Evolutionary conservation across 2,329 filamentous ascomycete species (phyloP).

Genomic region (Colletotrichum gigasporum): DNA sequence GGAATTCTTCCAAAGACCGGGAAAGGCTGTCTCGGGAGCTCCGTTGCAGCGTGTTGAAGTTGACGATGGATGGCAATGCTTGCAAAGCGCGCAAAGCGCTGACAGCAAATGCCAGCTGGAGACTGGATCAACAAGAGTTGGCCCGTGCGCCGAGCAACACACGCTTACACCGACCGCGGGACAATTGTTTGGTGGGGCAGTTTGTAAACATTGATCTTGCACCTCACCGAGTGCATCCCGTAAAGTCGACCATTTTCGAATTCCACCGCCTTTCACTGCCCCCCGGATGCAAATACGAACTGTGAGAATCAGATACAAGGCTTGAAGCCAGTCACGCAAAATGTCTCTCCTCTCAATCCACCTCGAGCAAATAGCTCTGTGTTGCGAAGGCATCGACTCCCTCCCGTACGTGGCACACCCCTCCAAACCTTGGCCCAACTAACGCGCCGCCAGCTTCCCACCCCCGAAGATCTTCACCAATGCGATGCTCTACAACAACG

Average conservation of each 20-base stretch:
- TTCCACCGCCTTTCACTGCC: neutral
- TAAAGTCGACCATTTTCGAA: neutral
- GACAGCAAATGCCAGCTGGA: neutral
- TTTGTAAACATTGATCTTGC: constrained; percentile 26
- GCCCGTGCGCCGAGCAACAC: constrained; percentile 9
- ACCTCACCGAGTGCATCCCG: neutral
- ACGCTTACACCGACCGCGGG: neutral
- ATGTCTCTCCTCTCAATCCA: constrained; percentile 78
- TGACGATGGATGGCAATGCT: no score
- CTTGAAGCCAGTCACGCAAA: neutral
- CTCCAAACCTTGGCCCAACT: constrained; percentile 33
- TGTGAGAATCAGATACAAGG: no score
- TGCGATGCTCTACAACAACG: constrained; percentile 84
- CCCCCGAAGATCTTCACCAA: constrained; percentile 96
- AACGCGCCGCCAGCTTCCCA: constrained; percentile 72
- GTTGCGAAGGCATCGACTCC: constrained; percentile 79
- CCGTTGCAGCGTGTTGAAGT: no score
- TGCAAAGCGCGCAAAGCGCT: no score
- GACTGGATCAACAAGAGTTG: neutral
- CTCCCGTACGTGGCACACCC: constrained; percentile 66
- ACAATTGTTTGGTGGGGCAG: constrained; percentile 23
- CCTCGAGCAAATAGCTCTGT: constrained; percentile 80
- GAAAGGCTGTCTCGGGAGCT: no score
- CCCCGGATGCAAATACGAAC: neutral
- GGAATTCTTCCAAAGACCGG: no score